Evolutionary conservation across 495 filamentous ascomycete genomes (phyloP), one percentile per base, ranked within the genome.

Genomic region (Trichoderma reesei): DNA sequence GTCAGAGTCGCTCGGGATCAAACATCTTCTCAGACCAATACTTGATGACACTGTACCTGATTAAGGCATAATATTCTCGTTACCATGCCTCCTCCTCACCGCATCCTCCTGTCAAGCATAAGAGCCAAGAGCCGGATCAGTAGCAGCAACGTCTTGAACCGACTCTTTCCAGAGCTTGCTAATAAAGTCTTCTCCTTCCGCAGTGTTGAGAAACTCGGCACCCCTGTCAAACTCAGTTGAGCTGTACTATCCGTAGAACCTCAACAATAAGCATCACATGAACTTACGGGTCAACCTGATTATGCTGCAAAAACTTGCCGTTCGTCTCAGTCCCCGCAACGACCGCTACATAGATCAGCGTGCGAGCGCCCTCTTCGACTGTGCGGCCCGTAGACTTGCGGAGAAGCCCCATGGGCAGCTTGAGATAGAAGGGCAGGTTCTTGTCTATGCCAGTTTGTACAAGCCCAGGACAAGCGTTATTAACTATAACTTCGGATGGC

Each of bases 291-390:
- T 56, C 51, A 14, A 56, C 11, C 14, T 56, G 33, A 34, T 56
- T 56, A 34, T 56, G 51, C 51, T 56, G 51, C 51, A 56, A 10
- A 34, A 56, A 56, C 11, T 56, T 56, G 51, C 51, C 51, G 16
- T 56, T 56, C 9, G 20, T 56, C 7, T 56, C 51, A 13, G 51
- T 20, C 16, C 51, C 51, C 26, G 51, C 61, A n/a, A 34, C 61
- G 16, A 20, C 38, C 6, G 37, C 13, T 3, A 39, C 61, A 16
- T 62, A 44, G 39, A 62, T 26, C n/a, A 62, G 13, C 14, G 61
- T 62, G 3, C 61, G 61, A 5, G 37, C 26, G 4, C 61, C 61
- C 7, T 41, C 39, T n/a, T 62, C 61, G 8, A 44, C 39, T 9
- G 61, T 18, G 26, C 39, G 61, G 61, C 61, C 61, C 37, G 6